A percentile compares a stretch with the other conserved stretches of the same genome.
Conservation (phyloP, 1,284 basidiomycete species). For the Veloporphyrellus conicus region DNA sequence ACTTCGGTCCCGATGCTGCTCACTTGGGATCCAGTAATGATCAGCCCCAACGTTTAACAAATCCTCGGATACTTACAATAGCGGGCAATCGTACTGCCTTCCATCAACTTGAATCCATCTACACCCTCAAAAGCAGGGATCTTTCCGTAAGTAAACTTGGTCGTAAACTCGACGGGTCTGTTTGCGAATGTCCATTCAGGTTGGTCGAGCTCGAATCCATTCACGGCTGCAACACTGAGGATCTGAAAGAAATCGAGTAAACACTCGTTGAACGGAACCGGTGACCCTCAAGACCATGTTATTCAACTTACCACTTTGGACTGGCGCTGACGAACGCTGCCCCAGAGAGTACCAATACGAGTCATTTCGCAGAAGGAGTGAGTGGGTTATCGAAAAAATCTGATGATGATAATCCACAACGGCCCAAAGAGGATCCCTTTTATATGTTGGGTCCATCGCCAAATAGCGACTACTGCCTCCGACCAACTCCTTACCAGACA, state of each 20-base stretch:
- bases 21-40: conserved; percentile 30
- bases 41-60: conserved; percentile 9
- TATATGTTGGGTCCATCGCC: too few relatives aligned
- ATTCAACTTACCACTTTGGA: conserved; percentile 27
- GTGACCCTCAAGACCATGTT: too few relatives aligned
- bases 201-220: conserved; percentile 8
- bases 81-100: too few relatives aligned
- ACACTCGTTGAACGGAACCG: too few relatives aligned
- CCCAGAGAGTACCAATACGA: too few relatives aligned
- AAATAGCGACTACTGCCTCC: too few relatives aligned
- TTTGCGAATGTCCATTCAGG: conserved; percentile 24
- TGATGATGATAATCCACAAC: too few relatives aligned
- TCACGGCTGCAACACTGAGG: conserved; percentile 14
- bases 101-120: conserved; percentile 38
- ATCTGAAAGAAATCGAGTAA: conserved; percentile 10
- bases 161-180: conserved; percentile 39
- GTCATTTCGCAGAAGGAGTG: too few relatives aligned
- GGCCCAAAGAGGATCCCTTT: too few relatives aligned
- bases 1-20: conserved; percentile 43
- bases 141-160: conserved; percentile 45
- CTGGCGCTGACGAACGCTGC: conserved; percentile 16
- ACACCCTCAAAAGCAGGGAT: conserved; percentile 49
- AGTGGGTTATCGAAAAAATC: too few relatives aligned
- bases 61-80: conserved; percentile 29
- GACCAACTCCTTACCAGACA: too few relatives aligned